Conservation (phyloP, 768 basidiomycete genomes). For the Dictyophora rubrovolvata region DNA sequence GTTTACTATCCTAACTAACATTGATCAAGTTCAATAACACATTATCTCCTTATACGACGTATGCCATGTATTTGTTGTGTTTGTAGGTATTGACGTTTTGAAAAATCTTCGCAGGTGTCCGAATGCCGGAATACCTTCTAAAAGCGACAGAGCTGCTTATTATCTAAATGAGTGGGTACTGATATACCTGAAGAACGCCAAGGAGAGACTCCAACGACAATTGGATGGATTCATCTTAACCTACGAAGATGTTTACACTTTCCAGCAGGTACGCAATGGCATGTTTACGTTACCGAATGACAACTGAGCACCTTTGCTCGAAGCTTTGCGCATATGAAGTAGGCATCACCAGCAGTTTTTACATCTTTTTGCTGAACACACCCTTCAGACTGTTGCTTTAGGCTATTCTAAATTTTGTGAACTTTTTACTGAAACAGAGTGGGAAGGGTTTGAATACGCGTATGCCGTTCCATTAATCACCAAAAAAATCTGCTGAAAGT, state of each 20-base stretch:
- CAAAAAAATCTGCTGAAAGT: neutral
- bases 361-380: slow-evolving; percentile 1
- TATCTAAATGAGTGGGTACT: slow-evolving; percentile 58
- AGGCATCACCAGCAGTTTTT: slow-evolving; percentile 7
- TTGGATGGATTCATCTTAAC: slow-evolving; percentile 53
- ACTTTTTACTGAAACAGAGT: slow-evolving; percentile 84
- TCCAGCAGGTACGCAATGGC: slow-evolving; percentile 45
- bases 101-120: slow-evolving; percentile 36
- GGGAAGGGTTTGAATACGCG: slow-evolving; percentile 89
- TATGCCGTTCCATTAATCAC: slow-evolving; percentile 25
- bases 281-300: neutral
- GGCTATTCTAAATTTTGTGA: slow-evolving; percentile 89
- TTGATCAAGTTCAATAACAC: slow-evolving; percentile 64
- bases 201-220: slow-evolving; percentile 44
- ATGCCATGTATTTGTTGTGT: slow-evolving; percentile 12
- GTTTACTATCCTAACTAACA: neutral
- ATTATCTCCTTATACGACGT: slow-evolving; percentile 76
- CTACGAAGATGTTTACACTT: slow-evolving; percentile 59
- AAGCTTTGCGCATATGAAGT: slow-evolving; percentile 76
- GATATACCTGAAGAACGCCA: slow-evolving; percentile 63
- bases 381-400: slow-evolving; percentile 68
- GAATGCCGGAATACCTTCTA: slow-evolving; percentile 41
- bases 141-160: slow-evolving; percentile 43
- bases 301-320: neutral
- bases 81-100: neutral